Evolutionary conservation across 768 basidiomycete species (phyloP), one percentile per base, ranked within the genome.

Genomic region (Leccinum rimulosum): DNA sequence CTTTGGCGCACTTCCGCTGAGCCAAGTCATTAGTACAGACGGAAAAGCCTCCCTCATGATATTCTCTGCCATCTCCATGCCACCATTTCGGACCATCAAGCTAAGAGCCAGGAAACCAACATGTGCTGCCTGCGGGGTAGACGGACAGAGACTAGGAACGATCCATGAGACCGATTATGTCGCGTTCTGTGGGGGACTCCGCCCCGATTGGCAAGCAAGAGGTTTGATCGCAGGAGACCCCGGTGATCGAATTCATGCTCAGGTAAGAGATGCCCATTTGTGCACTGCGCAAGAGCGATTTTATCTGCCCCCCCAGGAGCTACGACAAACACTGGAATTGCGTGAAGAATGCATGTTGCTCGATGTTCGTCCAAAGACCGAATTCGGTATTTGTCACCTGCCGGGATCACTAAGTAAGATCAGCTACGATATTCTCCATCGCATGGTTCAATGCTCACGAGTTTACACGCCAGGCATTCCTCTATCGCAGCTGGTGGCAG

Each of bases 301-400:
- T 58, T 35, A 54, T 17, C 53, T n/a, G 6, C 9, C 12, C 27
- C 27, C 67, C 38, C 63, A 89, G 86, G 83, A 83, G 11, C 64
- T 90, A n/a, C 74, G 74, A 28, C 67, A 71, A 10, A 61, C 74
- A 11, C 59, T 82, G 19, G 68, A 76, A 27, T 61, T 66, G 33
- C 61, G 75, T 14, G 71, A 70, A 35, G 52, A 55, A 27, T 58
- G 66, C 8, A 52, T 64, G 1, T 66, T 98, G 9, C 75, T 98
- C 15, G 96, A 98, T 66, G 93, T 95, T 6, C 82, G 96, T 19
- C 80, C 91, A 6, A 74, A 76, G 40, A 84, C 80, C 0, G 95
- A 98, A 71, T 98, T 87, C 70, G 88, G 87, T 2, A 97, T 98
- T 28, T 95, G 94, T 64, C 83, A 84, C 59, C 74, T 98, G 38